These are phyloP conservation scores for Phlyctochytrium planicorne DNA, from an alignment of 192 early-diverging fungal species.

Conservation along the genomic window DNA sequence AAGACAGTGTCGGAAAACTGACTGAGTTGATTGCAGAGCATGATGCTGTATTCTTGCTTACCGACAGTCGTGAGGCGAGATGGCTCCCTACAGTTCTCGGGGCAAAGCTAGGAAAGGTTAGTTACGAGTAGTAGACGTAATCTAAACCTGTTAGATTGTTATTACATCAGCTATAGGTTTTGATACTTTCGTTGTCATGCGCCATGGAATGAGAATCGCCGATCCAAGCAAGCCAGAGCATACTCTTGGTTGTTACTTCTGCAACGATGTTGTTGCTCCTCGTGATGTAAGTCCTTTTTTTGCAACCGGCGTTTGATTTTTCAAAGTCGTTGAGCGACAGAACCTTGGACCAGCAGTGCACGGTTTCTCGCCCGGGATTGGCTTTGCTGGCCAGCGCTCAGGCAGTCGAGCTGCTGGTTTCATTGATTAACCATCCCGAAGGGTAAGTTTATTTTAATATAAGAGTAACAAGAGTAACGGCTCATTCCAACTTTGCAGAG, in stretches of 20 bases:
- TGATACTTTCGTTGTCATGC: conserved; percentile 94
- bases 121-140: not conserved
- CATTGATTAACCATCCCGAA: conserved; percentile 77
- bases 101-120: conserved; percentile 59
- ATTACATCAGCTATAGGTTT: conserved; percentile 95
- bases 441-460: conserved; percentile 64
- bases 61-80: conserved; percentile 91
- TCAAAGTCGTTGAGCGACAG: conserved; percentile 82
- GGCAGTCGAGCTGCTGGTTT: conserved; percentile 90
- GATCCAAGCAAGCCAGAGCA: conserved; percentile 12
- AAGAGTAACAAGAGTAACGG: not conserved
- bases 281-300: conserved; percentile 64
- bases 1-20: conserved; percentile 54
- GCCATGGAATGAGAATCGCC: conserved; percentile 71
- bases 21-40: conserved; percentile 68
- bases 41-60: conserved; percentile 88
- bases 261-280: conserved; percentile 98
- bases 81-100: conserved; percentile 94
- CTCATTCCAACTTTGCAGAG: conserved; percentile 30
- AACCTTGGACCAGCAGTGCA: conserved; percentile 97
- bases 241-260: conserved; percentile 92
- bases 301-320: not conserved
- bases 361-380: conserved; percentile 95
- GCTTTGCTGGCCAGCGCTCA: conserved; percentile 81
- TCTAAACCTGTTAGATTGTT: conserved; percentile 61